Evolutionary conservation across 2,329 filamentous ascomycete genomes (phyloP).

Genomic region (Sclerotiophoma versabilis): DNA sequence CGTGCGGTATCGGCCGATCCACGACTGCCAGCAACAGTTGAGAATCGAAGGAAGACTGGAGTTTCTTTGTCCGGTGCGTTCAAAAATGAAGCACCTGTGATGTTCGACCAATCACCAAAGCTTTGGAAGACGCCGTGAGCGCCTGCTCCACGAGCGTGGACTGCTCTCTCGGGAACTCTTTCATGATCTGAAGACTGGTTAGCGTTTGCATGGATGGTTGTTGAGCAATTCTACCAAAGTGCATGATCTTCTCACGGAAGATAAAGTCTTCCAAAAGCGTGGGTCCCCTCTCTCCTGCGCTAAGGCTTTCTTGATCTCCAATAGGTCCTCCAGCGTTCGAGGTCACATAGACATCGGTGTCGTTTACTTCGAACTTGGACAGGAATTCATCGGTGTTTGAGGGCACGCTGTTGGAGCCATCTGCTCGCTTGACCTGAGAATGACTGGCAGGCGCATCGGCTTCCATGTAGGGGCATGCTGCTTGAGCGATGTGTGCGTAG

Average conservation of each 20-base stretch:
- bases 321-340: slow-evolving; percentile 74
- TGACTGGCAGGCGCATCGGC: slow-evolving; percentile 39
- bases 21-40: slow-evolving; percentile 73
- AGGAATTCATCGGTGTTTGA: slow-evolving; percentile 45
- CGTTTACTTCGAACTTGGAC: slow-evolving; percentile 47
- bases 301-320: slow-evolving; percentile 70
- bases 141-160: slow-evolving; percentile 72
- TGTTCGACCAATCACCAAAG: slow-evolving; percentile 70
- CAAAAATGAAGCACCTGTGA: slow-evolving; percentile 73
- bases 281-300: slow-evolving; percentile 70
- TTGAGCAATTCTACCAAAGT: slow-evolving; percentile 19
- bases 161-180: slow-evolving; percentile 64
- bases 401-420: slow-evolving; percentile 21
- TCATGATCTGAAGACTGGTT: slow-evolving; percentile 58
- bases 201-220: not conserved
- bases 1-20: slow-evolving; percentile 74
- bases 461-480: slow-evolving; percentile 49
- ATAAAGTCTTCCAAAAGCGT: slow-evolving; percentile 76
- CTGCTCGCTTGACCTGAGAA: slow-evolving; percentile 35
- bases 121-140: slow-evolving; percentile 75
- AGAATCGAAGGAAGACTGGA: slow-evolving; percentile 73
- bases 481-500: slow-evolving; percentile 29
- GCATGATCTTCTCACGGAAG: slow-evolving; percentile 68
- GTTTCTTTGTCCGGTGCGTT: slow-evolving; percentile 65
- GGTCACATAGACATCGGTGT: slow-evolving; percentile 55